Evolutionary conservation across 2,329 filamentous ascomycete species (phyloP), one percentile per base, ranked within the genome.

Genomic region (Rasamsonia emersonii): DNA sequence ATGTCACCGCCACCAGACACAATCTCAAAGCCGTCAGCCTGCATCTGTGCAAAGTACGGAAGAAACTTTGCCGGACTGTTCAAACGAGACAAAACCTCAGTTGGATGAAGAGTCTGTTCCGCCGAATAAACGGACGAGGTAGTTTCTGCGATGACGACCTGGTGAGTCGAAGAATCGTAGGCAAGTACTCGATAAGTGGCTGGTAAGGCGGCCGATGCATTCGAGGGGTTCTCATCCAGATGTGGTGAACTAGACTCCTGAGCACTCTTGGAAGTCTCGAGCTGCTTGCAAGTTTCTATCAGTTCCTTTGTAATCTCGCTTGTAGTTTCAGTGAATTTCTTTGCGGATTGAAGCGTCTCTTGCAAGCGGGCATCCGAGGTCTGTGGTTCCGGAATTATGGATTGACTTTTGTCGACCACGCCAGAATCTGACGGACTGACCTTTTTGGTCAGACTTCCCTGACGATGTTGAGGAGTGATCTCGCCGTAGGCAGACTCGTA

Each of bases 31-130:
- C 62, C 63, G 21, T 59, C 51, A 16, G 43, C 32, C 31, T 57
- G 46, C 47, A 66, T 53, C 17, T 47, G 38, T 4, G 47, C 45
- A 21, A 65, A 60, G 33, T 60, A 54, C 3, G 54, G 54, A 2
- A 65, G 39, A 27, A 65, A 65, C 20, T 56, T 58, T n/a, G 55
- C 54, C 3, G 61, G 56, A 16, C 58, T 53, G 19, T 59, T 52
- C 5, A 67, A 42, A 8, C 47, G 53, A 11, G 53, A 44, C 5
- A 66, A 43, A 4, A 62, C 44, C 9, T 60, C 51, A n/a, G 48
- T 43, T 5, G 56, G 48, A 32, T 50, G 48, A 2, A 40, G 28
- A 18, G 33, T 30, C 9, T 52, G 45, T 11, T 43, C 38, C 4
- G 44, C 33, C 6, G 45, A 34, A 26, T 52, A 50, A 7, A 43